Evolutionary conservation across 73 alveolate genomes (phyloP).

Genomic region (Breviolum minutum): DNA sequence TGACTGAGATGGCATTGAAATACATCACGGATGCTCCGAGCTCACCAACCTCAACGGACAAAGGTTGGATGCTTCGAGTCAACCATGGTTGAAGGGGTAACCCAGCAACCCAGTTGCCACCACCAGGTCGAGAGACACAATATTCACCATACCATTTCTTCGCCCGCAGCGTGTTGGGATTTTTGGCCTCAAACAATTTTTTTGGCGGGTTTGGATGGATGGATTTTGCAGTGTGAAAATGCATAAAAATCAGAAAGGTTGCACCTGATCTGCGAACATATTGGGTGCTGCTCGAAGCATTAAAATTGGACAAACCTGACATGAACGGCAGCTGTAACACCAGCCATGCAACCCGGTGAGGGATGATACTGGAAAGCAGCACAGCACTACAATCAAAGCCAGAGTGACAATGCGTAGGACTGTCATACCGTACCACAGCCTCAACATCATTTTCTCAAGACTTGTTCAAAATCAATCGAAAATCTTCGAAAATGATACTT

Average conservation of each 20-base stretch:
- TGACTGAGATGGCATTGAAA: slow-evolving; percentile 62
- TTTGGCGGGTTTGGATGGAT: no score
- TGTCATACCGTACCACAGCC: slow-evolving; percentile 54
- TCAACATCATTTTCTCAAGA: neutral
- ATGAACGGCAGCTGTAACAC: neutral
- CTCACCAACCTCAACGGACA: slow-evolving; percentile 50
- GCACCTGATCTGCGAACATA: slow-evolving; percentile 25
- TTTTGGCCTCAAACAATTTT: slow-evolving; percentile 39
- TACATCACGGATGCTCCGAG: slow-evolving; percentile 63
- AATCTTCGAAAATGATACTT: neutral
- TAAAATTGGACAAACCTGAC: slow-evolving; percentile 70
- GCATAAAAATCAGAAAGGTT: neutral
- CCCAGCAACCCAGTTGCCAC: no score
- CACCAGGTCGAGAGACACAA: slow-evolving; percentile 17
- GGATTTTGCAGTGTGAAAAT: no score
- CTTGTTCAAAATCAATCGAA: neutral
- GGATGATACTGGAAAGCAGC: no score
- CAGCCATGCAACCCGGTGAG: neutral
- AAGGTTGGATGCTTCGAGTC: no score
- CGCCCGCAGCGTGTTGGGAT: slow-evolving; percentile 46
- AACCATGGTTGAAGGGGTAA: no score
- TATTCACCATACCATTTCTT: slow-evolving; percentile 79
- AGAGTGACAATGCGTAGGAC: slow-evolving; percentile 35
- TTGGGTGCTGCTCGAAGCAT: slow-evolving; percentile 64
- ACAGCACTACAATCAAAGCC: neutral